These are phyloP conservation scores for Globisporangium spiculum DNA, from an alignment of 352 stramenopile genomes.

Conservation along the genomic window DNA sequence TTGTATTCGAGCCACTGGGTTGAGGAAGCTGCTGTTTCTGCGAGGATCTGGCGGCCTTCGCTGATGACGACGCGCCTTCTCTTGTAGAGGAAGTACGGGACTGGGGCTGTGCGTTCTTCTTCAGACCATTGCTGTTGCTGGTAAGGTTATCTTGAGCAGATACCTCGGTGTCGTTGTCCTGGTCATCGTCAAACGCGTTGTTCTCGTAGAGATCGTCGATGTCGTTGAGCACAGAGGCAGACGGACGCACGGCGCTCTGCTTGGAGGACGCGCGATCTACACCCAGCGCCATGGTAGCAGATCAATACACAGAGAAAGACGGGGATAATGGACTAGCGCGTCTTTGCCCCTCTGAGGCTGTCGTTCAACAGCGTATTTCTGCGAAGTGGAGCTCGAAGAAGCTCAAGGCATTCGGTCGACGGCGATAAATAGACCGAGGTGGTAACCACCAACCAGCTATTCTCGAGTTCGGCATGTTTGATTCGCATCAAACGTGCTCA, in stretches of 20 bases:
- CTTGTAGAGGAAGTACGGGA: neutral
- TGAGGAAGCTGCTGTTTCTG: neutral
- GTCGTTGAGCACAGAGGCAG: slow-evolving; percentile 40
- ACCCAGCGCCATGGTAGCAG: slow-evolving; percentile 26
- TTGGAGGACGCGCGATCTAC: slow-evolving; percentile 18
- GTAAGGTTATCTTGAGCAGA: slow-evolving; percentile 9
- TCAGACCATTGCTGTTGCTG: slow-evolving; percentile 16
- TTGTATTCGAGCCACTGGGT: neutral
- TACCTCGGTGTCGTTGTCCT: slow-evolving; percentile 18
- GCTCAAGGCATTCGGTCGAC: neutral
- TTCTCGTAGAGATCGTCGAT: slow-evolving; percentile 80
- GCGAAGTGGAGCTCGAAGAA: neutral
- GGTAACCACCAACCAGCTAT: neutral
- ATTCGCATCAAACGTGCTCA: neutral
- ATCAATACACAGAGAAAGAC: neutral
- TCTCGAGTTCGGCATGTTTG: neutral
- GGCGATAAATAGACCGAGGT: neutral
- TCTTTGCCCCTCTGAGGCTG: neutral
- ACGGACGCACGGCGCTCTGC: slow-evolving; percentile 20
- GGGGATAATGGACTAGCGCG: neutral
- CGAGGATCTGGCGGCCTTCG: neutral
- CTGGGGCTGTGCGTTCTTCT: slow-evolving; percentile 1
- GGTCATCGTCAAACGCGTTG: slow-evolving; percentile 68
- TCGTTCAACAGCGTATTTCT: neutral
- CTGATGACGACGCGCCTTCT: neutral